A percentile compares a stretch with the other conserved stretches of the same genome.
Evolutionary conservation across 2,329 filamentous ascomycete species (phyloP).

Genomic region (Ceratocystiopsis minuta): DNA sequence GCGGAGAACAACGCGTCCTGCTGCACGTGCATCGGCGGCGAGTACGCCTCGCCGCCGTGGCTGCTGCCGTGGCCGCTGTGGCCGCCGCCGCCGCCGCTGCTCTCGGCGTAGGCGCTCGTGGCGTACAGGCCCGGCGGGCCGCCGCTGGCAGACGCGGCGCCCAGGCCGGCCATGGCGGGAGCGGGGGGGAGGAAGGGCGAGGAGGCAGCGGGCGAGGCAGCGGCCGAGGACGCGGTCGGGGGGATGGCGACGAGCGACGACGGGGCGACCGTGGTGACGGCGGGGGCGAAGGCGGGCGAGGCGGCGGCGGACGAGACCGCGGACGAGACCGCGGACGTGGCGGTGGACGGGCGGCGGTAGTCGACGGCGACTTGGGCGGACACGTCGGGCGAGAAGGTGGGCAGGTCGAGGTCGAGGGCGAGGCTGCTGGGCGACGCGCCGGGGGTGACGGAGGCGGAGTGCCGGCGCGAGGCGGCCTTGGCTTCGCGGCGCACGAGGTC

Average conservation of each 20-base stretch:
- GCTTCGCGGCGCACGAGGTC: slow-evolving; percentile 40
- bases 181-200: slow-evolving; percentile 19
- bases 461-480: slow-evolving; percentile 31
- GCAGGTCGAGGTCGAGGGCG: too few species aligned
- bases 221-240: neutral
- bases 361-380: too few species aligned
- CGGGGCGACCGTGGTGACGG: slow-evolving; percentile 24
- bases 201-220: slow-evolving; percentile 4
- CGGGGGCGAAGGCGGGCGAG: slow-evolving; percentile 18
- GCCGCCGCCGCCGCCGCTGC: neutral
- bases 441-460: neutral
- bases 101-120: slow-evolving; percentile 14
- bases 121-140: slow-evolving; percentile 29
- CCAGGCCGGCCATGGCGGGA: slow-evolving; percentile 24
- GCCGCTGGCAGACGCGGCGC: slow-evolving; percentile 18
- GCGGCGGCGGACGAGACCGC: slow-evolving; percentile 3
- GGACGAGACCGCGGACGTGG: neutral
- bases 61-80: too few species aligned
- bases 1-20: slow-evolving; percentile 13
- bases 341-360: too few species aligned
- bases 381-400: too few species aligned
- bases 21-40: slow-evolving; percentile 12
- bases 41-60: slow-evolving; percentile 1
- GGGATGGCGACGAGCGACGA: too few species aligned
- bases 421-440: neutral